Percentiles rank a stretch among this genome's conserved stretches.
Evolutionary conservation across 2,329 filamentous ascomycete species (phyloP).

Genomic region (Calonectria montana): DNA sequence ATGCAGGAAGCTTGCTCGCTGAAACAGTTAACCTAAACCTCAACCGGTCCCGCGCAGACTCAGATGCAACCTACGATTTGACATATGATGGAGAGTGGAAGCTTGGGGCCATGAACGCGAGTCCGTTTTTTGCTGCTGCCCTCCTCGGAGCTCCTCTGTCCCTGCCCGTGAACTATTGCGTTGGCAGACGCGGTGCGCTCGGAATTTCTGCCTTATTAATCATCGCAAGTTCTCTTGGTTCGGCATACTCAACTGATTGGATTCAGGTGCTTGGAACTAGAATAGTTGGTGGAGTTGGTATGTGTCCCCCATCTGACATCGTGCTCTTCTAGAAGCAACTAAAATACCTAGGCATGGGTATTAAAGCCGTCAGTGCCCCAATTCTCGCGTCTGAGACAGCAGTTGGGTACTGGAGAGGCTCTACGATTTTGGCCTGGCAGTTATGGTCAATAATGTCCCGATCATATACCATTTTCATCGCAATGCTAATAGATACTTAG

Average conservation of each 20-base stretch:
- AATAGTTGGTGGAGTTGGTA: conserved; percentile 32
- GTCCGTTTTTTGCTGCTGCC: conserved; percentile 51
- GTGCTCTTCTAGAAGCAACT: too few species aligned
- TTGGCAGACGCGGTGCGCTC: conserved; percentile 53
- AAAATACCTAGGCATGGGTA: conserved; percentile 53
- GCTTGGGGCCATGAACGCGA: conserved; percentile 50
- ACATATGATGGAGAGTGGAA: conserved; percentile 17
- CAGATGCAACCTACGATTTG: neutral
- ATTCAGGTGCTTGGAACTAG: conserved; percentile 46
- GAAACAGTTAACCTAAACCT: conserved; percentile 29
- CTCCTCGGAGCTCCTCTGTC: conserved; percentile 50
- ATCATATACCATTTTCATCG: conserved; percentile 39
- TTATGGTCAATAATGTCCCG: conserved; percentile 51
- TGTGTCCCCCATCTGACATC: too few species aligned
- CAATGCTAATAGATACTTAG: conserved; percentile 21
- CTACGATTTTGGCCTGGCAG: conserved; percentile 60
- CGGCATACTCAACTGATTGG: conserved; percentile 48
- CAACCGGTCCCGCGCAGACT: neutral
- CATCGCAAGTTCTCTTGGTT: conserved; percentile 51
- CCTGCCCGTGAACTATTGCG: conserved; percentile 50
- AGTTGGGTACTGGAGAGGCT: conserved; percentile 60
- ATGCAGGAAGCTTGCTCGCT: conserved; percentile 49
- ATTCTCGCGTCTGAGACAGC: conserved; percentile 60
- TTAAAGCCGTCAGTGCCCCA: conserved; percentile 61
- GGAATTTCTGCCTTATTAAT: conserved; percentile 52